phyloP scores from a whole-genome alignment of 2,329 filamentous ascomycete genomes.

The Cytospora mali region DNA sequence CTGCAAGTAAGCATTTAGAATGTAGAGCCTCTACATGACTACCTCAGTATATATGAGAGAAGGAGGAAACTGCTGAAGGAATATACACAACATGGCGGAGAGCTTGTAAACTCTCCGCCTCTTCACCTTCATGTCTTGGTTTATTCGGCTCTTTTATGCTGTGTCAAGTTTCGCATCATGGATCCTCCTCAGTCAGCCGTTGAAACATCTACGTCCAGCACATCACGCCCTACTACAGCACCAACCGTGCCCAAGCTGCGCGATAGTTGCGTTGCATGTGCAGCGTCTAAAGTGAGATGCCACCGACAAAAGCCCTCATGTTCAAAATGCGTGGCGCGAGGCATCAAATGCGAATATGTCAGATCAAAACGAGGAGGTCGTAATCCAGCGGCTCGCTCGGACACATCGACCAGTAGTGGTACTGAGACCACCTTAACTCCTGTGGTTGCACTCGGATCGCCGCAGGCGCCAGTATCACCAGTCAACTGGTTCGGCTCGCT shows the following conservation, averaged over 20 bases:
- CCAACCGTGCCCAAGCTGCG: conserved; percentile 33
- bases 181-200: background rate
- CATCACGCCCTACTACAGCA: background rate
- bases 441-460: background rate
- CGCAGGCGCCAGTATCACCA: background rate
- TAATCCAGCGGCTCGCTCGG: conserved; percentile 15
- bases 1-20: background rate
- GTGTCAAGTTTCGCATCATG: background rate
- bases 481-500: background rate
- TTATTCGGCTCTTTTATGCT: background rate
- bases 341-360: conserved; percentile 38
- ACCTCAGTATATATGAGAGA: background rate
- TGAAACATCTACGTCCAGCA: background rate
- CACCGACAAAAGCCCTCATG: conserved; percentile 40
- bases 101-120: background rate
- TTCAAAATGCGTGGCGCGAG: conserved; percentile 37
- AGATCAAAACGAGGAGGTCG: conserved; percentile 32
- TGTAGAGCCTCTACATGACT: background rate
- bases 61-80: background rate
- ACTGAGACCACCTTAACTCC: background rate
- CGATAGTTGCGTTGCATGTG: conserved; percentile 41
- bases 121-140: no score
- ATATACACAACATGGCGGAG: background rate
- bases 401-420: conserved; percentile 10
- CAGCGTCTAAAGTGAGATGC: conserved; percentile 41